Evolutionary conservation across 306 rosid species (phyloP).

Genomic region (Rosa rugosa): DNA sequence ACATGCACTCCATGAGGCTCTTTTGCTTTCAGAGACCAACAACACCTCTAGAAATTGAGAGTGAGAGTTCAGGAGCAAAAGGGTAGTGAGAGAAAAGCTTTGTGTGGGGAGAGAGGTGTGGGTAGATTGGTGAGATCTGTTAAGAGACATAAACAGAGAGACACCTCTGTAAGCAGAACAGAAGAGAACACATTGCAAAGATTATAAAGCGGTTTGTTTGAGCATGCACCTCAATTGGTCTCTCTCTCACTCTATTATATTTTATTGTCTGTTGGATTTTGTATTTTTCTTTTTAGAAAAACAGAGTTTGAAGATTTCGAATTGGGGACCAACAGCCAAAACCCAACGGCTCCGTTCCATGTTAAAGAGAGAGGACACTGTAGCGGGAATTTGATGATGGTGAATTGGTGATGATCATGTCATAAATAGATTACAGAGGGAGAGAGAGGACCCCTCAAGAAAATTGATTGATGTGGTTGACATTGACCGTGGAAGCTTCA

Average conservation of each 20-base stretch:
- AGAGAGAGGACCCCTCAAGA: not conserved
- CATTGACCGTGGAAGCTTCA: not conserved
- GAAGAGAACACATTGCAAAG: constrained; percentile 42
- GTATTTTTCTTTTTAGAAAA: not conserved
- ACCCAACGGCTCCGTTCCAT: constrained; percentile 4
- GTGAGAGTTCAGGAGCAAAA: constrained; percentile 16
- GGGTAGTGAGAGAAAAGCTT: constrained; percentile 1
- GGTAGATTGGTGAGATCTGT: constrained; percentile 60
- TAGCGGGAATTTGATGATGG: not conserved
- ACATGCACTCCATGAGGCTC: constrained; percentile 80
- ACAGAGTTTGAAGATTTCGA: constrained; percentile 4
- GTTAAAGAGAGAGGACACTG: constrained; percentile 1
- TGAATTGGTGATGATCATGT: not conserved
- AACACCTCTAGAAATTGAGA: constrained; percentile 34
- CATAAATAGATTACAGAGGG: not conserved
- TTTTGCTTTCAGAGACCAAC: constrained; percentile 34
- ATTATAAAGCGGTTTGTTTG: constrained; percentile 47
- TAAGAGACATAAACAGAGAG: constrained; percentile 43
- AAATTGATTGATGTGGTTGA: not conserved
- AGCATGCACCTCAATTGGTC: constrained; percentile 46
- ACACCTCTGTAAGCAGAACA: constrained; percentile 41
- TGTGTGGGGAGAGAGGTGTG: constrained; percentile 10
- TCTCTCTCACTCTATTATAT: not conserved
- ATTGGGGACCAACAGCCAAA: not conserved
- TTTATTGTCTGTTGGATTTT: not conserved